Evolutionary conservation across 2,329 filamentous ascomycete genomes (phyloP).

Genomic region (Calonectria naviculata): DNA sequence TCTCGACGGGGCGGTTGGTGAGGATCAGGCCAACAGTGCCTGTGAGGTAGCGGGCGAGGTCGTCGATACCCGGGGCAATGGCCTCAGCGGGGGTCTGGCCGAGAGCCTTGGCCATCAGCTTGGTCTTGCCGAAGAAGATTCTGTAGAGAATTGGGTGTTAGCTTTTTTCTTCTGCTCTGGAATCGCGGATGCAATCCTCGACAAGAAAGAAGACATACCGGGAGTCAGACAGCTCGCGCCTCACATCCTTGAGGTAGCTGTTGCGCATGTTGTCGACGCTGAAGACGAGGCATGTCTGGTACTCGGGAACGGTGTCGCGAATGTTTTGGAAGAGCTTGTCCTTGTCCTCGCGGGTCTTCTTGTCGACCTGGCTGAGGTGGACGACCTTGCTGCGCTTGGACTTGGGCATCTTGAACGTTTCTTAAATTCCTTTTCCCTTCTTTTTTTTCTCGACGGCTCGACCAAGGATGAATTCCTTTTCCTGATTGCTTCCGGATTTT

Average conservation of each 20-base stretch:
- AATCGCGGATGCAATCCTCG: too few species aligned
- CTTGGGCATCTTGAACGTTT: slow-evolving; percentile 80
- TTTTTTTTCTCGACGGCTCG: neutral
- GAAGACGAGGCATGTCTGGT: slow-evolving; percentile 94
- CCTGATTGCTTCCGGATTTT: neutral
- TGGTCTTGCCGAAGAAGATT: slow-evolving; percentile 99
- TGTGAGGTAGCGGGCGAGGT: slow-evolving; percentile 74
- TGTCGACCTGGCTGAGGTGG: slow-evolving; percentile 89
- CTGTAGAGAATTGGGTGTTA: slow-evolving; percentile 55
- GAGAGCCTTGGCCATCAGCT: slow-evolving; percentile 97
- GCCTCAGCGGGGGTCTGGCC: slow-evolving; percentile 83
- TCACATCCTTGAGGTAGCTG: slow-evolving; percentile 91
- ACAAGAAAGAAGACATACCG: slow-evolving; percentile 64
- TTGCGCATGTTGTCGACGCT: slow-evolving; percentile 98
- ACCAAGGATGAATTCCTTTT: neutral
- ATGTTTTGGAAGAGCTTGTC: slow-evolving; percentile 90
- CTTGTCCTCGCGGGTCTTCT: slow-evolving; percentile 94
- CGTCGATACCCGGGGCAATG: slow-evolving; percentile 81
- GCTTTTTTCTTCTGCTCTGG: neutral
- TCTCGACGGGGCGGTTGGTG: slow-evolving; percentile 78
- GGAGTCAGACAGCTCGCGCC: slow-evolving; percentile 85
- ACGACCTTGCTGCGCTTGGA: slow-evolving; percentile 93
- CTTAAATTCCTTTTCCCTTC: neutral
- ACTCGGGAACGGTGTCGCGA: slow-evolving; percentile 84
- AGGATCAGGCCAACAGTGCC: slow-evolving; percentile 93